phyloP scores from a whole-genome alignment of 441 rosid species.

The Theobroma grandiflorum region DNA sequence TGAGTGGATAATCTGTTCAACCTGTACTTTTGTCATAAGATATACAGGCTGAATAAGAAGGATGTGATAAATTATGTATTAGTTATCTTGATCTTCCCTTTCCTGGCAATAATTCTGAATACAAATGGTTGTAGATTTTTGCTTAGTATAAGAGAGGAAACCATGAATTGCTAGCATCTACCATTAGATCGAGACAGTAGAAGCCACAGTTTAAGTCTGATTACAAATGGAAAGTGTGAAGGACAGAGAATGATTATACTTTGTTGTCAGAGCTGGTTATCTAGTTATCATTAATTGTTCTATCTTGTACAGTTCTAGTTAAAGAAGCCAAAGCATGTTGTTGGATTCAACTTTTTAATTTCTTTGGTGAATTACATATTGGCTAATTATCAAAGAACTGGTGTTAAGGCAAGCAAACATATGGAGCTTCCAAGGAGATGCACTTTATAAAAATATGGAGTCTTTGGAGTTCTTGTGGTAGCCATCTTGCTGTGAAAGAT shows the following conservation, averaged over 20 bases:
- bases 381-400: neutral
- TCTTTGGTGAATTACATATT: neutral
- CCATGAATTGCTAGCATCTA: no score
- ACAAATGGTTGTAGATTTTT: neutral
- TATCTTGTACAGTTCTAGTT: neutral
- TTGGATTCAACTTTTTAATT: neutral
- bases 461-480: neutral
- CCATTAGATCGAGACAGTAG: no score
- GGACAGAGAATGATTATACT: neutral
- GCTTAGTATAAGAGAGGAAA: no score
- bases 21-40: neutral
- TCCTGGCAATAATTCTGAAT: neutral
- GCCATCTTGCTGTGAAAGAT: neutral
- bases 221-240: neutral
- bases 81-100: neutral
- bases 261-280: neutral
- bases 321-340: constrained; percentile 12
- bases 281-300: neutral
- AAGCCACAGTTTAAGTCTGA: no score
- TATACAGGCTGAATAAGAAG: constrained; percentile 9
- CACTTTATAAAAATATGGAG: neutral
- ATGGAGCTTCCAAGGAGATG: neutral
- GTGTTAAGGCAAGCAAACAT: neutral
- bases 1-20: neutral
- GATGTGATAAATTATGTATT: neutral